phyloP scores from a whole-genome alignment of 805 yeast genomes.

The Cyberlindnera petersonii region DNA sequence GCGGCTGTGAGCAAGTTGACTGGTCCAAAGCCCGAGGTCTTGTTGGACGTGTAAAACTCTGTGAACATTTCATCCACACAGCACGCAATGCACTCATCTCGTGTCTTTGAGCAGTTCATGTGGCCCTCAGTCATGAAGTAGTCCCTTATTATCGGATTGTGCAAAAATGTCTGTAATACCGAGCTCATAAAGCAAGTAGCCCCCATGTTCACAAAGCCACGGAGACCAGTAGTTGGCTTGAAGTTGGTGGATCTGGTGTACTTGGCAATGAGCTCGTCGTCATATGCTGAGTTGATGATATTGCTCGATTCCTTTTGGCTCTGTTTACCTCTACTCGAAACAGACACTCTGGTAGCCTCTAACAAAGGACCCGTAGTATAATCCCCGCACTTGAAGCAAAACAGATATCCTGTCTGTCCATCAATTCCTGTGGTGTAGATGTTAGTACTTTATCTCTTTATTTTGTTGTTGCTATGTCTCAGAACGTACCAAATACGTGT shows the following conservation, averaged over 20 bases:
- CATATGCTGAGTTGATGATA: constrained; percentile 13
- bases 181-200: constrained; percentile 97
- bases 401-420: constrained; percentile 60
- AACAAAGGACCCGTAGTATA: constrained; percentile 60
- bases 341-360: constrained; percentile 42
- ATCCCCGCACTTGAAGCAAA: constrained; percentile 76
- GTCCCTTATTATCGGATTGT: constrained; percentile 81
- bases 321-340: neutral
- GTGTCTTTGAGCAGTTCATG: constrained; percentile 45
- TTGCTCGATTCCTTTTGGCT: constrained; percentile 16
- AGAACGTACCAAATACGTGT: constrained; percentile 46
- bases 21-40: constrained; percentile 72
- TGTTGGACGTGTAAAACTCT: constrained; percentile 63
- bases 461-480: neutral
- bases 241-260: constrained; percentile 33
- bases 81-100: constrained; percentile 68
- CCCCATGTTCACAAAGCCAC: constrained; percentile 91
- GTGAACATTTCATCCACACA: constrained; percentile 75
- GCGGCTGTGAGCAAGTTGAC: constrained; percentile 78
- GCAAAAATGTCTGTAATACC: constrained; percentile 82
- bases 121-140: constrained; percentile 76
- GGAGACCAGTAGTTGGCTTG: constrained; percentile 69
- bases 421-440: constrained; percentile 41
- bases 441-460: neutral
- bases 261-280: constrained; percentile 27